Conservation (phyloP, 169 alveolate species). For the Amoebophrya sp. region DNA sequence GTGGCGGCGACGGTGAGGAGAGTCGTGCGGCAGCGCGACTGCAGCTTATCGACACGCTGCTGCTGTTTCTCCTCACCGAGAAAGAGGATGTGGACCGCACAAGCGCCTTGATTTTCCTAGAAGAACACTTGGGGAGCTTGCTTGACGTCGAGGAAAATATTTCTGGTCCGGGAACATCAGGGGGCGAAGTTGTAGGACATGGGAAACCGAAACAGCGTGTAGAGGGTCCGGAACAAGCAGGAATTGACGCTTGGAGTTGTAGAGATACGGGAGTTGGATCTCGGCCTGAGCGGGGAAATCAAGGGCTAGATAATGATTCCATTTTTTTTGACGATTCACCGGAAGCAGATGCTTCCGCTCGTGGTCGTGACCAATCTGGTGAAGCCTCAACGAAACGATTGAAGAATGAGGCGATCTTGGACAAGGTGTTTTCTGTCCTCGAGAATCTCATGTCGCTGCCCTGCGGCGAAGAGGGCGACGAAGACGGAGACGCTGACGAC, state of each 20-base stretch:
- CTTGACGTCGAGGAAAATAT: background rate
- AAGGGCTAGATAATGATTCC: too few species aligned
- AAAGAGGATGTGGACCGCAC: conserved; percentile 36
- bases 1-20: too few species aligned
- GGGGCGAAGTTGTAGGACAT: too few species aligned
- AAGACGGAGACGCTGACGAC: too few species aligned
- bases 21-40: background rate
- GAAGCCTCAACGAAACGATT: background rate
- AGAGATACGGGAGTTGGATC: background rate
- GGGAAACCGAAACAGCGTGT: too few species aligned
- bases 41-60: conserved; percentile 37
- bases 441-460: conserved; percentile 41
- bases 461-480: conserved; percentile 40
- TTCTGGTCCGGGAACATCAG: background rate
- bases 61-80: conserved; percentile 41
- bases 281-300: too few species aligned
- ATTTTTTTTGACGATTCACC: too few species aligned
- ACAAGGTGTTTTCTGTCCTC: conserved; percentile 40
- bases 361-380: background rate
- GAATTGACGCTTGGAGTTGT: too few species aligned
- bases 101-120: conserved; percentile 40
- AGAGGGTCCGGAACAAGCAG: too few species aligned
- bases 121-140: background rate
- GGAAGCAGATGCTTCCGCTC: too few species aligned
- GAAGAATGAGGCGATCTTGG: conserved; percentile 1